These are phyloP conservation scores for Fusarium keratoplasticum DNA, from an alignment of 2,329 filamentous ascomycete genomes.

Conservation along the genomic window DNA sequence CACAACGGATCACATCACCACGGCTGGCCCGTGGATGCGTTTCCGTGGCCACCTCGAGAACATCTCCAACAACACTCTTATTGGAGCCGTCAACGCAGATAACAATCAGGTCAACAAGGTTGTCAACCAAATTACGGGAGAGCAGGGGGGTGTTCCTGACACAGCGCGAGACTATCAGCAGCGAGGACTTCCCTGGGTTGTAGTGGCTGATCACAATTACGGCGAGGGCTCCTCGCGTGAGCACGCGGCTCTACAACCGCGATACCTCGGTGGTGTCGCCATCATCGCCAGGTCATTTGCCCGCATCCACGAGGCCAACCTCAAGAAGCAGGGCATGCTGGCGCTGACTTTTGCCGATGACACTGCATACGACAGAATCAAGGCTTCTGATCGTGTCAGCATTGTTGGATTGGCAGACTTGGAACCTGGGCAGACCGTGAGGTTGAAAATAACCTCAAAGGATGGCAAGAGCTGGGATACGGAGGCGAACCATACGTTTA, in stretches of 20 bases:
- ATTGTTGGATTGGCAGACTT: constrained; percentile 12
- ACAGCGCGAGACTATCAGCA: constrained; percentile 83
- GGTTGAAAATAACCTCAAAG: constrained; percentile 1
- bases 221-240: constrained; percentile 93
- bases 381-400: constrained; percentile 22
- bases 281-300: constrained; percentile 92
- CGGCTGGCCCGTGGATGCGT: constrained; percentile 94
- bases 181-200: constrained; percentile 79
- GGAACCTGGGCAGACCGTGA: constrained; percentile 5
- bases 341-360: constrained; percentile 92
- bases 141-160: constrained; percentile 58
- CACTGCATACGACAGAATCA: constrained; percentile 84
- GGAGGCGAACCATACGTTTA: constrained; percentile 21
- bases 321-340: constrained; percentile 98
- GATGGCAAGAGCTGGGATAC: constrained; percentile 8
- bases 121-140: constrained; percentile 69
- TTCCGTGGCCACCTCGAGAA: constrained; percentile 99
- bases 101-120: constrained; percentile 93
- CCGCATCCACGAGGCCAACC: constrained; percentile 93
- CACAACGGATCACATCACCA: constrained; percentile 97
- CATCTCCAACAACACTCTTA: constrained; percentile 96
- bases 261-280: constrained; percentile 88
- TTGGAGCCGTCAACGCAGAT: constrained; percentile 91
- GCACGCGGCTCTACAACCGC: constrained; percentile 88
- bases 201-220: constrained; percentile 98